Base-by-base conservation (phyloP, 2,329 filamentous ascomycete species). In the Xylaria sp. region DNA sequence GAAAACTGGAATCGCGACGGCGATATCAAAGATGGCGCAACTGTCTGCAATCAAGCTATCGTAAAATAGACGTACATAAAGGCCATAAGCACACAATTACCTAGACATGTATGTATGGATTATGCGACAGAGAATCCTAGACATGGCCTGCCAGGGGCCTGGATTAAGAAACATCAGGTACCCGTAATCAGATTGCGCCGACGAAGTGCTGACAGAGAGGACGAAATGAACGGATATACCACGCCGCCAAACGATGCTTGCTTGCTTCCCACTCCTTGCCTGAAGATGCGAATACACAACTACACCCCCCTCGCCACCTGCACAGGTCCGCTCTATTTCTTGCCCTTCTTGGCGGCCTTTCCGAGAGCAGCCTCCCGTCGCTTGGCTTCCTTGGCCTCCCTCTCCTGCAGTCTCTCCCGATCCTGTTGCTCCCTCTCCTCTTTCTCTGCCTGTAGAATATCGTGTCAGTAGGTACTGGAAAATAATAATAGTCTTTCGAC, bases 341-440 rank as follows among this genome's bases (percentile, higher is more conserved):
- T 75, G 9, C 69, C 68, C 69, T 82, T 82, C 73, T 79, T 79
- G 50, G 71, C 44, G 5, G 63, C 51, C 63, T 72, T 76, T 11
- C 78, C 80, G 50, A 81, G 70, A 6, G 81, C 81, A 6, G 78
- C 78, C 70, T 79, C 79, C 34, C 82, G 79, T 72, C 76, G 77
- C 76, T 83, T 83, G 50, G 81, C 80, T 71, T 85, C 81, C 67
- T 73, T 79, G 1, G 78, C 80, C 47, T 84, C 81, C 39, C 83
- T 76, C 70, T 85, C 80, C 2, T 75, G 72, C 68, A 72, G 77
- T 66, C 78, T 78, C 8, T 71, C 72, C 66, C 76, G 77, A 59
- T 84, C 81, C 59, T 76, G 74, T 11, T 77, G 81, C 1, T 84
- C 82, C 52, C 69, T 76, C 70, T 83, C 82, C 68, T 85, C 82